These are phyloP conservation scores for Pyrenophora tritici-repentis DNA, from an alignment of 2,329 filamentous ascomycete species.

Conservation along the genomic window DNA sequence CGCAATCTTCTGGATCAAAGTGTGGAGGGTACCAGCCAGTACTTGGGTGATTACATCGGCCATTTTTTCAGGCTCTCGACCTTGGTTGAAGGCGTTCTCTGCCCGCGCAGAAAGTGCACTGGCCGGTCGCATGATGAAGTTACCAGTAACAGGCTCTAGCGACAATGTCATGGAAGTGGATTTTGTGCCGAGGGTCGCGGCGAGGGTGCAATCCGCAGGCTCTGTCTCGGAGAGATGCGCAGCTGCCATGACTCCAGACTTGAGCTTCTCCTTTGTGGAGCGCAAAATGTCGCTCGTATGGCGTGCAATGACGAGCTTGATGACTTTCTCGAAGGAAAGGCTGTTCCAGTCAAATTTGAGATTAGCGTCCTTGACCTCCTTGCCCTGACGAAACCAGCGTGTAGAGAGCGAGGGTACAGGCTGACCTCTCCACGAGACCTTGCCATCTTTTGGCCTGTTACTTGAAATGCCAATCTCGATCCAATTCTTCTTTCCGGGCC, in stretches of 20 bases:
- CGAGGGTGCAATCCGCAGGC: conserved; percentile 69
- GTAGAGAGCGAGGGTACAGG: conserved; percentile 55
- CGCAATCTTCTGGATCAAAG: conserved; percentile 65
- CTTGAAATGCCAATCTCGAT: conserved; percentile 82
- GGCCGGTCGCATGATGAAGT: conserved; percentile 69
- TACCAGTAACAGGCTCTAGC: conserved; percentile 80
- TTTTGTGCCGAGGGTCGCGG: conserved; percentile 70
- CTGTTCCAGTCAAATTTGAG: conserved; percentile 68
- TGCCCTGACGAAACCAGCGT: conserved; percentile 85
- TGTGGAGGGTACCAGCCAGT: conserved; percentile 64
- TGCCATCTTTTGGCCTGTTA: conserved; percentile 53
- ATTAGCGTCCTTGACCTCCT: conserved; percentile 71
- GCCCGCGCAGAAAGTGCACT: conserved; percentile 50
- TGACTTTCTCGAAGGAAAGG: conserved; percentile 74
- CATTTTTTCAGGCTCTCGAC: conserved; percentile 63
- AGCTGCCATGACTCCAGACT: conserved; percentile 62
- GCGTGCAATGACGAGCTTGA: conserved; percentile 74
- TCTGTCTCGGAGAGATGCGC: conserved; percentile 64
- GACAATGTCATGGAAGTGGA: conserved; percentile 63
- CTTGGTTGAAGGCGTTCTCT: conserved; percentile 69
- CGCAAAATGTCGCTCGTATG: conserved; percentile 75
- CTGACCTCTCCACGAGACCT: conserved; percentile 42
- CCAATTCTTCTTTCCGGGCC: conserved; percentile 80
- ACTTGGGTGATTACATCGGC: conserved; percentile 64
- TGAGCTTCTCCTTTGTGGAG: conserved; percentile 61